Conservation (phyloP, 768 basidiomycete genomes). For the Pseudohyphozyma bogoriensis region DNA sequence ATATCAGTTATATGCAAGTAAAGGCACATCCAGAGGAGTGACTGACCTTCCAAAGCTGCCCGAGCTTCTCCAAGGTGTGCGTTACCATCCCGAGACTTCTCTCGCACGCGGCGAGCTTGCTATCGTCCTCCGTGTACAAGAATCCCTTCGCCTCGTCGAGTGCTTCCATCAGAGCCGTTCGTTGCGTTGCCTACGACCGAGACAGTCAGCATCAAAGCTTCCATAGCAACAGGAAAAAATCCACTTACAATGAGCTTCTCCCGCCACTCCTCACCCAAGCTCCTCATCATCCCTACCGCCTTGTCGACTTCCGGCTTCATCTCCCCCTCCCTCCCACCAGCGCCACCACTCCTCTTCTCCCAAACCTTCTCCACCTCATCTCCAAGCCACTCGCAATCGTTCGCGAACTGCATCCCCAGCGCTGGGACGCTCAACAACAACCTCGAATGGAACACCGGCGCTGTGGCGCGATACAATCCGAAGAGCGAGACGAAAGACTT, state of each 20-base stretch:
- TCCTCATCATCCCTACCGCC: slow-evolving; percentile 15
- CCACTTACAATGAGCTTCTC: slow-evolving; percentile 32
- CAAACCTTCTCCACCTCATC: slow-evolving; percentile 20
- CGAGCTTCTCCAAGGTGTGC: slow-evolving; percentile 37
- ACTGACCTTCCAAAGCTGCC: slow-evolving; percentile 39
- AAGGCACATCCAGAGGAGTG: not conserved
- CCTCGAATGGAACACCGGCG: slow-evolving; percentile 37
- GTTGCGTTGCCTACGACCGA: slow-evolving; percentile 31
- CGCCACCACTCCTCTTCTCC: not conserved
- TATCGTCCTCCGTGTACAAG: slow-evolving; percentile 30
- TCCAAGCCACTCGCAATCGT: slow-evolving; percentile 39
- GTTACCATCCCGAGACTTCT: slow-evolving; percentile 35
- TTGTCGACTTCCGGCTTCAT: slow-evolving; percentile 31
- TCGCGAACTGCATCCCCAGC: slow-evolving; percentile 42
- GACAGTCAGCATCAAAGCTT: not conserved
- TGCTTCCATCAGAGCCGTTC: slow-evolving; percentile 31
- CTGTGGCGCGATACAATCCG: slow-evolving; percentile 39
- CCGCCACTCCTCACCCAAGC: slow-evolving; percentile 17
- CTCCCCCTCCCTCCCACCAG: not conserved
- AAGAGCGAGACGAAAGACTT: slow-evolving; percentile 35
- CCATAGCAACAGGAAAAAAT: not conserved
- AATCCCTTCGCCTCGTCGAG: slow-evolving; percentile 36
- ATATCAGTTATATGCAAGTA: not conserved
- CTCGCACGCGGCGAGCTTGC: slow-evolving; percentile 30
- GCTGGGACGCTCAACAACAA: slow-evolving; percentile 36